Conservation (phyloP, 2,329 filamentous ascomycete genomes). For the Cordyceps tenuipes region DNA sequence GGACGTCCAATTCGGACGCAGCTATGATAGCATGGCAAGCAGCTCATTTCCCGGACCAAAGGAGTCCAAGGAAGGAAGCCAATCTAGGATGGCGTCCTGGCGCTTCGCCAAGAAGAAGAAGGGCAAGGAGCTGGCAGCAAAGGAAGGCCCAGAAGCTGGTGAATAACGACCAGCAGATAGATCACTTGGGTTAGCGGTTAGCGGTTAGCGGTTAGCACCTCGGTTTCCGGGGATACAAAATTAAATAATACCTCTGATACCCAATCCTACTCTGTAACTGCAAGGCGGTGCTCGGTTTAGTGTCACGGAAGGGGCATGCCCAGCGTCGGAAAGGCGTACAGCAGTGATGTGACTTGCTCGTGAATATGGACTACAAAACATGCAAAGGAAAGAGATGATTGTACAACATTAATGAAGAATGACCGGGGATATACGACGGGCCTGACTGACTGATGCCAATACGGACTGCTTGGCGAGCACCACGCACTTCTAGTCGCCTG, state of each 20-base stretch:
- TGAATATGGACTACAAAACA: too few relatives aligned
- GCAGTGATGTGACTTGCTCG: too few relatives aligned
- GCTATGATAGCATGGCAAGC: constrained; percentile 48
- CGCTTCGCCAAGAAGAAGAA: constrained; percentile 55
- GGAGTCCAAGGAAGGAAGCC: constrained; percentile 37
- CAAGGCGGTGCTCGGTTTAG: too few relatives aligned
- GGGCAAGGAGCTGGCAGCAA: constrained; percentile 37
- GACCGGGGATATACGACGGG: too few relatives aligned
- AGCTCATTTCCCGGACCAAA: constrained; percentile 48
- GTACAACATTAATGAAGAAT: too few relatives aligned
- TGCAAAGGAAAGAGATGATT: too few relatives aligned
- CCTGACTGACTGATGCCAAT: too few relatives aligned
- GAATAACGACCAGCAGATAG: constrained; percentile 21
- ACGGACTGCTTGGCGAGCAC: too few relatives aligned
- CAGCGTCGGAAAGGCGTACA: too few relatives aligned
- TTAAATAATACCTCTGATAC: background rate
- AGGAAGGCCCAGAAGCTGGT: constrained; percentile 44
- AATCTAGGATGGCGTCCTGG: constrained; percentile 43
- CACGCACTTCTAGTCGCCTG: too few relatives aligned
- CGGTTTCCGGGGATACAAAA: background rate
- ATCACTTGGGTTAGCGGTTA: background rate
- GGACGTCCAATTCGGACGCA: constrained; percentile 37
- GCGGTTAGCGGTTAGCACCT: background rate
- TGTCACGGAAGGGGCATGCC: too few relatives aligned
- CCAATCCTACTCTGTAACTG: too few relatives aligned